Evolutionary conservation across 2,329 filamentous ascomycete species (phyloP).

Genomic region (Colletotrichum neosansevieriae): DNA sequence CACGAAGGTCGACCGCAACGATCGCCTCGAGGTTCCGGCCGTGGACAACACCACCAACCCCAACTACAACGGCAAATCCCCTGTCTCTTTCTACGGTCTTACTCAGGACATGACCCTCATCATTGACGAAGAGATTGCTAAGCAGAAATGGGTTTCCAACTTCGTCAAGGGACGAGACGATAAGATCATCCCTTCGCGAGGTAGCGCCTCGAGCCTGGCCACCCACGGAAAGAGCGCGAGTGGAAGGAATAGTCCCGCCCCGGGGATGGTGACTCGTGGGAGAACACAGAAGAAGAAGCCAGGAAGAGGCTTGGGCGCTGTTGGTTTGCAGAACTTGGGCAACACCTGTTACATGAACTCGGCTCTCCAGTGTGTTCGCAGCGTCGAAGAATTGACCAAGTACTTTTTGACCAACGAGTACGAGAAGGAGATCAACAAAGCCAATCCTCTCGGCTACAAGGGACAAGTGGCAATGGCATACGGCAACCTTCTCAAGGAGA

Average conservation of each 20-base stretch:
- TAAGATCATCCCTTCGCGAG: conserved; percentile 52
- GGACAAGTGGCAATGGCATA: conserved; percentile 91
- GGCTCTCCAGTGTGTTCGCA: conserved; percentile 92
- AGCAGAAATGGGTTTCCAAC: conserved; percentile 69
- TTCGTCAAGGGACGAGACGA: conserved; percentile 49
- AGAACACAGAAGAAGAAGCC: conserved; percentile 76
- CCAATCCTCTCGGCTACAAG: conserved; percentile 87
- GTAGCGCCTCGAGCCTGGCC: conserved; percentile 48
- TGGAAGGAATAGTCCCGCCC: conserved; percentile 76
- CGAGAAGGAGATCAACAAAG: conserved; percentile 83
- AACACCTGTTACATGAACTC: conserved; percentile 99
- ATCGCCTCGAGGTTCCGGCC: conserved; percentile 42
- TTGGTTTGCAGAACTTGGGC: conserved; percentile 89
- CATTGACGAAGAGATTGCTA: conserved; percentile 81
- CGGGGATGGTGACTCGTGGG: conserved; percentile 76
- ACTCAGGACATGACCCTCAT: conserved; percentile 81
- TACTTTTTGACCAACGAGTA: conserved; percentile 87
- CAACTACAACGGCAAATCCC: conserved; percentile 82
- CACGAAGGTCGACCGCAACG: conserved; percentile 43
- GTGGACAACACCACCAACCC: conserved; percentile 77
- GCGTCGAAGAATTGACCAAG: conserved; percentile 90
- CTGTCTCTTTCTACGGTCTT: conserved; percentile 75
- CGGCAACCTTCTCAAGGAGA: conserved; percentile 77
- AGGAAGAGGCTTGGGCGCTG: conserved; percentile 79
- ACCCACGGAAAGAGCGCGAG: conserved; percentile 63